phyloP scores from a whole-genome alignment of 78 protist genomes.

The Acrasis kona region DNA sequence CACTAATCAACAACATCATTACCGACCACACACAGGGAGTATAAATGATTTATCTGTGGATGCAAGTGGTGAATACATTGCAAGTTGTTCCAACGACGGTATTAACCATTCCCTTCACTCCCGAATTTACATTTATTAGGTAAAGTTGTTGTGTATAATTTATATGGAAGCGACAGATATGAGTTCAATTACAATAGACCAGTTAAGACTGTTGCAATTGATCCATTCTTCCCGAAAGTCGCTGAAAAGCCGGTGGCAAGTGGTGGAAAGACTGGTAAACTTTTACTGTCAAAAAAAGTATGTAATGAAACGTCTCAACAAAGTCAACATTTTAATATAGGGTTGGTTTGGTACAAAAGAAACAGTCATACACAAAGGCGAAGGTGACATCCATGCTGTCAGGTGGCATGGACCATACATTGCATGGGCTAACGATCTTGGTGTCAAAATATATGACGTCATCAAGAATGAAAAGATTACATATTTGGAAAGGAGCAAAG shows the following conservation, averaged over 20 bases:
- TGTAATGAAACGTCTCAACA: too few species aligned
- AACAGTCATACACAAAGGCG: constrained; percentile 57
- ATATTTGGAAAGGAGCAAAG: constrained; percentile 36
- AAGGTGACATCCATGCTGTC: constrained; percentile 57
- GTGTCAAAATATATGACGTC: constrained; percentile 74
- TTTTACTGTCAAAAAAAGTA: constrained; percentile 18
- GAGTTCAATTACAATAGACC: constrained; percentile 27
- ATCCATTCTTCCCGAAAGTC: constrained; percentile 42
- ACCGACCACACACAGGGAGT: constrained; percentile 41
- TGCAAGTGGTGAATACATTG: constrained; percentile 70
- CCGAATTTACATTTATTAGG: too few species aligned
- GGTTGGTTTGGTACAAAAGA: constrained; percentile 60
- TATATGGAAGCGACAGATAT: not conserved
- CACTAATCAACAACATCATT: constrained; percentile 31
- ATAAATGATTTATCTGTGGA: constrained; percentile 64
- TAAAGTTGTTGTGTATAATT: not conserved
- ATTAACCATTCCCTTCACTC: too few species aligned
- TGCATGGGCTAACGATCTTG: constrained; percentile 85
- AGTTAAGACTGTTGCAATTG: constrained; percentile 66
- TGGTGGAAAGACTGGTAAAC: constrained; percentile 78
- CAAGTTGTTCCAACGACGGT: constrained; percentile 79
- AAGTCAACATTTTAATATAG: too few species aligned
- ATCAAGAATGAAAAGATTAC: constrained; percentile 47
- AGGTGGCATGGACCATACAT: constrained; percentile 59
- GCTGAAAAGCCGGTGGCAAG: constrained; percentile 35